These are phyloP conservation scores for Solanum hybrid DNA, from an alignment of 305 asterid genomes.

Conservation along the genomic window DNA sequence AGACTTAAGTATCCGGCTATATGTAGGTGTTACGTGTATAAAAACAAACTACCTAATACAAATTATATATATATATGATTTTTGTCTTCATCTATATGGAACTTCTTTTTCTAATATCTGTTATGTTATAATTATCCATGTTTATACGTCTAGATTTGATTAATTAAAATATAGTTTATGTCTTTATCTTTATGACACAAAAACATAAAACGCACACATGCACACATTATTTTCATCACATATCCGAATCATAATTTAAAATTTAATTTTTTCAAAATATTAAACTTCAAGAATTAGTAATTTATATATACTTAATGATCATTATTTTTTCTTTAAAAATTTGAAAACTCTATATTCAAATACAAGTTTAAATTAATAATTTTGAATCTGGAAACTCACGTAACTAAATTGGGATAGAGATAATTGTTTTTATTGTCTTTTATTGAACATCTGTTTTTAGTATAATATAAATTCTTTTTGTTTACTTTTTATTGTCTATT, in stretches of 20 bases:
- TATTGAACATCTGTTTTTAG: background rate
- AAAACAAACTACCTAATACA: background rate
- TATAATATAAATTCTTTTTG: too few relatives aligned
- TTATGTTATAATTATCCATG: background rate
- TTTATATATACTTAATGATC: too few relatives aligned
- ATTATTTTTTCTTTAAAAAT: too few relatives aligned
- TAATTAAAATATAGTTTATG: background rate
- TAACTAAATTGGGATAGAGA: background rate
- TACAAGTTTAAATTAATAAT: too few relatives aligned
- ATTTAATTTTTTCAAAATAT: background rate
- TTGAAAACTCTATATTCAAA: background rate
- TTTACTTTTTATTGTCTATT: background rate
- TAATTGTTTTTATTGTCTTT: background rate
- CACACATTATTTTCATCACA: background rate
- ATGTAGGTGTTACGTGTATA: background rate
- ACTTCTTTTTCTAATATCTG: background rate
- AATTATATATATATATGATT: background rate
- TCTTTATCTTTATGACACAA: background rate
- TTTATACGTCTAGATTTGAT: background rate
- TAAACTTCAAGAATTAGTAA: background rate
- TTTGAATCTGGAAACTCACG: background rate
- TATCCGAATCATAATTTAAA: background rate
- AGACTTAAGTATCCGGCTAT: background rate
- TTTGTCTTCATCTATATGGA: slow-evolving; percentile 4
- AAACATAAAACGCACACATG: background rate